phyloP scores from a whole-genome alignment of 129 eudicot genomes.

The Lactuca sativa region DNA sequence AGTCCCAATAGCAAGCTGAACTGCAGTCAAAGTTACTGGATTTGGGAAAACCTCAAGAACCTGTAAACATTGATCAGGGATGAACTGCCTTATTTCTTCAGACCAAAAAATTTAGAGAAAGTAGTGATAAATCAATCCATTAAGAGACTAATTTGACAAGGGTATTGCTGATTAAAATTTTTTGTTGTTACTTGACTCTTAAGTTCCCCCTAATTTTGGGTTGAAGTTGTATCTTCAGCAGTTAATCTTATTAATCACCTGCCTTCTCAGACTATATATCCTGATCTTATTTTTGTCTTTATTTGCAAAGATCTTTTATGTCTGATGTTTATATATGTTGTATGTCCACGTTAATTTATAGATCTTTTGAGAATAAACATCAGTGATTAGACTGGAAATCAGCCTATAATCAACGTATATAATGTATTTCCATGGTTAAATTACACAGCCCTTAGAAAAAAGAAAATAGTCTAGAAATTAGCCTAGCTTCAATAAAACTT shows the following conservation, averaged over 20 bases:
- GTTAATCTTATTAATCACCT: too few species aligned
- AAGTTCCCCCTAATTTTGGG: too few species aligned
- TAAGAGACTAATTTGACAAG: background rate
- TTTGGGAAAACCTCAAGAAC: slow-evolving; percentile 73
- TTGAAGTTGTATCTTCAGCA: too few species aligned
- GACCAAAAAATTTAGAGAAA: background rate
- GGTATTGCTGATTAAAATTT: background rate
- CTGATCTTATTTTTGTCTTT: too few species aligned
- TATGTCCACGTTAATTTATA: too few species aligned
- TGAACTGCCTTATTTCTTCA: slow-evolving; percentile 17
- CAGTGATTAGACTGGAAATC: background rate
- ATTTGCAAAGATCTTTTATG: too few species aligned
- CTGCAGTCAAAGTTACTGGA: slow-evolving; percentile 74
- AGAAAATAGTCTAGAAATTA: background rate
- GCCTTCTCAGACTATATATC: too few species aligned
- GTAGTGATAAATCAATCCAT: background rate
- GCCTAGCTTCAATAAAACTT: background rate
- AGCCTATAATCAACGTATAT: background rate
- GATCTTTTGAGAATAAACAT: background rate
- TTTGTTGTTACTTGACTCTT: too few species aligned
- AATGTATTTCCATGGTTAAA: background rate
- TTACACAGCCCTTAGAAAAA: background rate
- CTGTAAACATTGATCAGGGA: slow-evolving; percentile 43
- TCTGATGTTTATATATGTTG: too few species aligned
- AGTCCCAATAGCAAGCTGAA: slow-evolving; percentile 80